A percentile compares a stretch with the other conserved stretches of the same genome.
These are phyloP conservation scores for Kurtzmaniella quercitrusa DNA, from an alignment of 1,139 yeast species.

Conservation along the genomic window DNA sequence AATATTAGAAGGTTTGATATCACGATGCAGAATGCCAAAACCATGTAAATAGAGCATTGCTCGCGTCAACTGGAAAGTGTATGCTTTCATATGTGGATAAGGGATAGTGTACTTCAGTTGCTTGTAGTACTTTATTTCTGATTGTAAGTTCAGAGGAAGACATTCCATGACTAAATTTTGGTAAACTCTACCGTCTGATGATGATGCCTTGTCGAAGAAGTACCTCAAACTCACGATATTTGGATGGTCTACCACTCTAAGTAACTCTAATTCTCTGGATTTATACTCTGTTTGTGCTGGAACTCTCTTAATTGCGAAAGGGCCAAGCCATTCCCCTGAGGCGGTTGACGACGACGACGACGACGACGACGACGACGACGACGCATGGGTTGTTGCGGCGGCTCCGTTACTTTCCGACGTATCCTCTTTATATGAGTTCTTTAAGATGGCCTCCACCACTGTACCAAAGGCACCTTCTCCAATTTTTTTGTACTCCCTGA, in stretches of 20 bases:
- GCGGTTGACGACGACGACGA: not conserved
- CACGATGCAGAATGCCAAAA: conserved; percentile 76
- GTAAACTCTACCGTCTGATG: conserved; percentile 60
- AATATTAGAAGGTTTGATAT: conserved; percentile 76
- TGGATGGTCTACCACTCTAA: conserved; percentile 73
- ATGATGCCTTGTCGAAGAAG: conserved; percentile 63
- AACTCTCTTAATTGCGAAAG: conserved; percentile 76
- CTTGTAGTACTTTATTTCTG: conserved; percentile 68
- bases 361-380: not conserved
- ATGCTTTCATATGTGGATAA: conserved; percentile 69
- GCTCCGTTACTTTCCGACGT: conserved; percentile 6
- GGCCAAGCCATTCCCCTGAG: conserved; percentile 55
- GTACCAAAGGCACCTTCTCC: conserved; percentile 88
- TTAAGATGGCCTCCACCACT: conserved; percentile 66
- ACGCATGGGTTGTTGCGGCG: too few species aligned
- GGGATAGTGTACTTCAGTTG: conserved; percentile 62
- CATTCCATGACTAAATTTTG: conserved; percentile 85
- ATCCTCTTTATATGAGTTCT: conserved; percentile 22
- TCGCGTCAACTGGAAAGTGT: conserved; percentile 75
- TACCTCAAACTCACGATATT: conserved; percentile 64
- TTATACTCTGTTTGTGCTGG: conserved; percentile 85
- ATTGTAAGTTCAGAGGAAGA: conserved; percentile 72
- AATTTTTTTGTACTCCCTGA: conserved; percentile 66
- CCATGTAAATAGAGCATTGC: conserved; percentile 82
- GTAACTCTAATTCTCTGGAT: conserved; percentile 71